Conservation (phyloP, 139 green algal genomes). For the Haematococcus lacustris region DNA sequence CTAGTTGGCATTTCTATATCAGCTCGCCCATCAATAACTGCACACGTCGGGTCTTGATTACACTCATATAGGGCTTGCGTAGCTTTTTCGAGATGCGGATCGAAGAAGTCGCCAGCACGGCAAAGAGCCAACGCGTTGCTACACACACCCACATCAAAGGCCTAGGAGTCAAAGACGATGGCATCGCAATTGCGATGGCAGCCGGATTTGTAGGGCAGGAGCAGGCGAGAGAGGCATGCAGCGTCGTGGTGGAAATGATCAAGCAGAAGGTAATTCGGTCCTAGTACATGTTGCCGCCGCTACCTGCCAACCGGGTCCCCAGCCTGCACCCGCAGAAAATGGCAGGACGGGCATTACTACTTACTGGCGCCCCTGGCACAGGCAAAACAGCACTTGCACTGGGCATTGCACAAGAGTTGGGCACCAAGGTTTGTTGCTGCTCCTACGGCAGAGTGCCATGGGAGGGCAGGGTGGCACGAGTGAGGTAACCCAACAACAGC, state of each 20-base stretch:
- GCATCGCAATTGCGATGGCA: constrained; percentile 60
- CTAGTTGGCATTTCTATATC: too few species aligned
- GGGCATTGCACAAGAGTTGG: constrained; percentile 86
- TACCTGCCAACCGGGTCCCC: too few species aligned
- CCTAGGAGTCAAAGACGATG: constrained; percentile 83
- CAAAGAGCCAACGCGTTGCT: constrained; percentile 89
- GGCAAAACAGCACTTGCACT: constrained; percentile 97
- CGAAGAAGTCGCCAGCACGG: constrained; percentile 88
- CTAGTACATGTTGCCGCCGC: too few species aligned
- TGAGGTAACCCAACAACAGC: too few species aligned
- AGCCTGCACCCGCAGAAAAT: constrained; percentile 94
- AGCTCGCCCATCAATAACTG: too few species aligned
- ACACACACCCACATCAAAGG: constrained; percentile 99
- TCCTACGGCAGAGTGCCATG: too few species aligned
- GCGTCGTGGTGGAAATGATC: constrained; percentile 98
- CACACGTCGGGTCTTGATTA: too few species aligned
- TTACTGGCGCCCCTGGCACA: constrained; percentile 92
- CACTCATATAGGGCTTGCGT: too few species aligned
- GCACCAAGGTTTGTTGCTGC: too few species aligned
- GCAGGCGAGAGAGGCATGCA: constrained; percentile 86
- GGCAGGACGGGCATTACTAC: constrained; percentile 88
- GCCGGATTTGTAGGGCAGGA: constrained; percentile 95
- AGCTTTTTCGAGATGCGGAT: too few species aligned
- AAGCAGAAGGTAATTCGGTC: constrained; percentile 69
- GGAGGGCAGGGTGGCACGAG: too few species aligned